Base-by-base conservation (phyloP, 1,284 basidiomycete genomes). In the Leccinum subrobustum region DNA sequence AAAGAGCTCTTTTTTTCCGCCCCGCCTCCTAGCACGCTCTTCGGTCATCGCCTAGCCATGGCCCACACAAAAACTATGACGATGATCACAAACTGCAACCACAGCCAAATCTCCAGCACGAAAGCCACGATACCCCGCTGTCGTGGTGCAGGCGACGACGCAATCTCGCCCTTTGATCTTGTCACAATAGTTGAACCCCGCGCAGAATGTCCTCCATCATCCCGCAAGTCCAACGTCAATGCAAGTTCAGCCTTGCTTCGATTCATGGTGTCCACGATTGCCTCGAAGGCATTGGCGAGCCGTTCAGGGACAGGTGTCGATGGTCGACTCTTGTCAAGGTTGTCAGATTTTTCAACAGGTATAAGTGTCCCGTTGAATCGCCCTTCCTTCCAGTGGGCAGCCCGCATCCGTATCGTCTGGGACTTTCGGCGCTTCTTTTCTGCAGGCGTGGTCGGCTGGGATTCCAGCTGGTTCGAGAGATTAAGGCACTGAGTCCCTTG, bases 81-180 rank as follows among this genome's bases (percentile, higher is more conserved):
- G 63, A 92, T 84, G 61, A 91, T 79, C 7, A 71, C 76, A 69
- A 92, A 92, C 73, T 92, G 90, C 57, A 91, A 70, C 89, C 90
- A 91, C 60, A 92, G 72, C 91, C 91, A 92, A 23, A 88, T 69
- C 74, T 90, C 87, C 50, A 92, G 67, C 62, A 91, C 71, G 56
- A 88, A 73, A 29, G 76, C 77, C 12, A 79, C 79, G 50, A 83
- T 68, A 20, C 80, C 78, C 33, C 72, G 72, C 57, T 73, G 71
- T 54, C 65, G 65, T 20, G 66, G 59, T 16, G 58, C 57, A 25
- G 59, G 25, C n/a, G 57, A 65, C 54, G 70, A 67, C 58, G 64
- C 47, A 18, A 61, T 52, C 16, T 56, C 39, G 12, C 53, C 44
- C 14, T 53, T 50, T 6, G 63, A 59, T 20, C 35, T 61, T 44